phyloP scores from a whole-genome alignment of 306 rosid genomes.

The Dryas drummondii region DNA sequence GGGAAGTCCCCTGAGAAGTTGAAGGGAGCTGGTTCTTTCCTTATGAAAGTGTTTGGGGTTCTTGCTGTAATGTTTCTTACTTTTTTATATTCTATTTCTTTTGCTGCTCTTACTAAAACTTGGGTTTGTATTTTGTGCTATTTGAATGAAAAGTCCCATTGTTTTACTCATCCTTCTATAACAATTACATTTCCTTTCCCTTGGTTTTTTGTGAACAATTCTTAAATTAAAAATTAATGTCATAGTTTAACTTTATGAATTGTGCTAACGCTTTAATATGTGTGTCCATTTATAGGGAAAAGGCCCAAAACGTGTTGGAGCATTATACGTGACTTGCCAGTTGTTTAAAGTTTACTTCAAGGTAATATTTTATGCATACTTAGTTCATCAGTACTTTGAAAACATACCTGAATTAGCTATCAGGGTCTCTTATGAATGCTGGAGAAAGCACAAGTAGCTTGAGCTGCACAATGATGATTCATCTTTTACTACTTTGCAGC shows the following conservation, averaged over 20 bases:
- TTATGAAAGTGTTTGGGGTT: conserved; percentile 93
- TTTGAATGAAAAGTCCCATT: background rate
- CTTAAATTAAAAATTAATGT: background rate
- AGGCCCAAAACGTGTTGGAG: conserved; percentile 96
- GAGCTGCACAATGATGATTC: conserved; percentile 22
- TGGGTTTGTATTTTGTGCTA: background rate
- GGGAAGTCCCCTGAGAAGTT: conserved; percentile 90
- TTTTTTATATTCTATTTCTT: background rate
- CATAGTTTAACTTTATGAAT: background rate
- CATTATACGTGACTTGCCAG: conserved; percentile 88
- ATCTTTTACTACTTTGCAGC: conserved; percentile 57
- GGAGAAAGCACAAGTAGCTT: background rate
- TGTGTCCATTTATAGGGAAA: conserved; percentile 59
- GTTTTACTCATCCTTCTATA: background rate
- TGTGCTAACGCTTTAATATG: conserved; percentile 26
- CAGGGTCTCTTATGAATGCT: conserved; percentile 3
- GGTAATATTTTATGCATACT: conserved; percentile 38
- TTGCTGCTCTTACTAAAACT: background rate
- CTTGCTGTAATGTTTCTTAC: conserved; percentile 59
- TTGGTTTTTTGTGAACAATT: background rate
- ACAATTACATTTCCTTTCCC: background rate
- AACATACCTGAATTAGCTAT: background rate
- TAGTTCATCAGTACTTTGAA: background rate
- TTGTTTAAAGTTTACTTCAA: conserved; percentile 91
- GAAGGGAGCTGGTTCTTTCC: conserved; percentile 95